Percentiles rank a stretch among this genome's conserved stretches.
These are phyloP conservation scores for Heracleum sosnowskyi DNA, from an alignment of 129 eudicot genomes.

Conservation along the genomic window DNA sequence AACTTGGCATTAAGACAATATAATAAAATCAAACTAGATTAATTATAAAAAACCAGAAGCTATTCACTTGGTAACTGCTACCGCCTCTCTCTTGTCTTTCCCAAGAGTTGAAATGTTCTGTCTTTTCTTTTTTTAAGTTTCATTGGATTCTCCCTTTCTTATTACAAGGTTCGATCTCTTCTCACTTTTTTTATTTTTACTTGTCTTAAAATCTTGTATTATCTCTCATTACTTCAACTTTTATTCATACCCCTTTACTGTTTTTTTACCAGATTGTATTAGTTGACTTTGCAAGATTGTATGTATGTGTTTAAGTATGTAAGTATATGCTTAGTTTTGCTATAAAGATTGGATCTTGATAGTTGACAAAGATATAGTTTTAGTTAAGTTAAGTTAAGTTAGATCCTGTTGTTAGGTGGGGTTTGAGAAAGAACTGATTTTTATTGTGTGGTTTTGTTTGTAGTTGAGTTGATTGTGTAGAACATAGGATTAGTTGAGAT, in stretches of 20 bases:
- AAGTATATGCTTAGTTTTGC: neutral
- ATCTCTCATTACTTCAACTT: neutral
- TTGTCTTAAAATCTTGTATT: neutral
- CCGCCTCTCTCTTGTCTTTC: neutral
- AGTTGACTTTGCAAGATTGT: slow-evolving; percentile 24
- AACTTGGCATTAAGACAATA: too few relatives aligned
- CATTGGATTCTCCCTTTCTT: neutral
- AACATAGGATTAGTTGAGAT: slow-evolving; percentile 14
- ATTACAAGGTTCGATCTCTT: slow-evolving; percentile 1
- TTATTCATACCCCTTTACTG: slow-evolving; percentile 10
- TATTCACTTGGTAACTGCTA: neutral
- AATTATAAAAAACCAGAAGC: neutral
- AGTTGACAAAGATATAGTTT: neutral
- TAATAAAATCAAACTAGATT: neutral
- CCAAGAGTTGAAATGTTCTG: neutral
- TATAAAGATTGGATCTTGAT: slow-evolving; percentile 27
- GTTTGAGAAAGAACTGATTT: slow-evolving; percentile 12
- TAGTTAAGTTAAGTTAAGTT: neutral
- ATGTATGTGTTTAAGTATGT: neutral
- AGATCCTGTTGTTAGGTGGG: slow-evolving; percentile 15
- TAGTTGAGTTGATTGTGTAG: slow-evolving; percentile 4
- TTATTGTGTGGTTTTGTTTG: neutral
- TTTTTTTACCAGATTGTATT: slow-evolving; percentile 21
- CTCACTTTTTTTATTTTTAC: too few relatives aligned
- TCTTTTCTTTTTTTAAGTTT: neutral